Conservation (phyloP, 78 protist species). For the Dictyostelium capitatum region DNA sequence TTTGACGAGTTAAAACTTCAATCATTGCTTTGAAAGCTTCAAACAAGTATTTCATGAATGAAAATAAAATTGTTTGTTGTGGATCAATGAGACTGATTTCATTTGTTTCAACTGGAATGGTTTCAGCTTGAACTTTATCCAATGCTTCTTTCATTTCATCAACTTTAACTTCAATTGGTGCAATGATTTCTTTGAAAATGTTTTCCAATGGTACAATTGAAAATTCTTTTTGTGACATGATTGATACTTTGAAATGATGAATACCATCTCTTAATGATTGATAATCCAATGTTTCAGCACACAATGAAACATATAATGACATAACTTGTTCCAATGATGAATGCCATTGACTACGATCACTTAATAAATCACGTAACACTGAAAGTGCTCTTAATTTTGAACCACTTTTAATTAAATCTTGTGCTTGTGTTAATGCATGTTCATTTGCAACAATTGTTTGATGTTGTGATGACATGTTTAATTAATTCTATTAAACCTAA, state of each 20-base stretch:
- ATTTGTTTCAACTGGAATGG: neutral
- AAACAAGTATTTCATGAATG: constrained; percentile 20
- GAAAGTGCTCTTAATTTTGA: constrained; percentile 22
- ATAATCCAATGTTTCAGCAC: constrained; percentile 46
- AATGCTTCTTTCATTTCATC: constrained; percentile 49
- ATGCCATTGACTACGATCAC: constrained; percentile 49
- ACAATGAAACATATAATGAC: constrained; percentile 43
- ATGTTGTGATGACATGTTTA: neutral
- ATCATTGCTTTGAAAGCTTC: constrained; percentile 32
- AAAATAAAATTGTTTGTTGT: neutral
- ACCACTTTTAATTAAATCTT: constrained; percentile 51
- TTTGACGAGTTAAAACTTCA: constrained; percentile 14
- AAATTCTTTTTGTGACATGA: constrained; percentile 69
- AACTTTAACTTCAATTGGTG: constrained; percentile 63
- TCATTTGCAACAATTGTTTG: neutral
- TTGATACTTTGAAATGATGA: constrained; percentile 69
- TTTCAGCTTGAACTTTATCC: constrained; percentile 75
- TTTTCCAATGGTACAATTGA: constrained; percentile 50
- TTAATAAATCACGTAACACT: constrained; percentile 41
- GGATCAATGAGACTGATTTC: constrained; percentile 12
- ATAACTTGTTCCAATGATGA: constrained; percentile 65
- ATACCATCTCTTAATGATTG: constrained; percentile 77
- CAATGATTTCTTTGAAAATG: constrained; percentile 47
- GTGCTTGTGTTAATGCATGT: constrained; percentile 11
- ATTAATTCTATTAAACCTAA: neutral